Percentiles rank a stretch among this genome's conserved stretches.
Conservation (phyloP, 78 protist genomes). For the Dictyostelium purpureum region DNA sequence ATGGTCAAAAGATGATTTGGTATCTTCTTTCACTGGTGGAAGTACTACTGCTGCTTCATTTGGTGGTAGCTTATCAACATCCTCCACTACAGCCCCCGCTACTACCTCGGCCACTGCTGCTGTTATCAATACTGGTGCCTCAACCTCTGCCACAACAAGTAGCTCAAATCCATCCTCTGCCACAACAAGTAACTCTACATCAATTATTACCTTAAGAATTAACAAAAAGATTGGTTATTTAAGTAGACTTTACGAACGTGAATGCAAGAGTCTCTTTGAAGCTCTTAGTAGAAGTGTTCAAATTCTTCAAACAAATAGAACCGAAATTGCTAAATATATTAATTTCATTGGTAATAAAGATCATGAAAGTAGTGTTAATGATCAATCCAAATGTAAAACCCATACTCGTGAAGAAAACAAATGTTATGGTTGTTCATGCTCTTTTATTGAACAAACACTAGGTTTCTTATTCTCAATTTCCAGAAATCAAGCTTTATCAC, state of each 20-base stretch:
- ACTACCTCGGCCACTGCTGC: not conserved
- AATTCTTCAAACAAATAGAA: conserved; percentile 51
- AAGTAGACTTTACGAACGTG: conserved; percentile 54
- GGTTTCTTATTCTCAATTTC: conserved; percentile 12
- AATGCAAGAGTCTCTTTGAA: conserved; percentile 56
- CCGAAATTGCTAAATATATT: conserved; percentile 74
- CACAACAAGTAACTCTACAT: not conserved
- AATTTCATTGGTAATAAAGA: conserved; percentile 12
- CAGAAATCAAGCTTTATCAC: conserved; percentile 2
- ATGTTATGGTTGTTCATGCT: conserved; percentile 52
- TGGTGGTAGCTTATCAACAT: not conserved
- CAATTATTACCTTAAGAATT: conserved; percentile 19
- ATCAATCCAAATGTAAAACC: not conserved
- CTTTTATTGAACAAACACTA: conserved; percentile 42
- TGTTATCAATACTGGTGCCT: not conserved
- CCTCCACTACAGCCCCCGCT: not conserved
- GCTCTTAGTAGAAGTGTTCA: conserved; percentile 60
- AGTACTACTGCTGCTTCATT: not conserved
- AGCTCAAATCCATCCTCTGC: not conserved
- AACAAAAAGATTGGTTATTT: conserved; percentile 57
- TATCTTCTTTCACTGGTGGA: not conserved
- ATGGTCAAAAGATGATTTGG: conserved; percentile 67
- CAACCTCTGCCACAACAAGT: not conserved
- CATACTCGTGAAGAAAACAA: not conserved
- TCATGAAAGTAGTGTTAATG: too few species aligned